Base-by-base conservation (phyloP, 495 filamentous ascomycete genomes). In the Podospora bellae-mahoneyi region DNA sequence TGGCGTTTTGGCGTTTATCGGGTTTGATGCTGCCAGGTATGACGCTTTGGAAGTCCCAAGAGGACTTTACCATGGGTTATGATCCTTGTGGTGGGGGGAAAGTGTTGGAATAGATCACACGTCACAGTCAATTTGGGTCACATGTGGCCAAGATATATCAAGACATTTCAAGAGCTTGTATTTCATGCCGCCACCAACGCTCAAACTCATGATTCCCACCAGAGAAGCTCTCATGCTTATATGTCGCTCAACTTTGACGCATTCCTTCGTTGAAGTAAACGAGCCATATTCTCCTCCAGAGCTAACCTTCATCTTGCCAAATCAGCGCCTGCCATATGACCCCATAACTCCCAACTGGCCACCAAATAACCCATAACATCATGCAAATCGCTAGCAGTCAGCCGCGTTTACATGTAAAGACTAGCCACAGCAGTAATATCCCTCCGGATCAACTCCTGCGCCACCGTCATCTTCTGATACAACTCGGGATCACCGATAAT, bases 371-470 rank as follows among this genome's bases (percentile, higher is more conserved):
- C 28, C 23, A 18, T 58, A 44, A 54, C 48, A 62, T 13, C 5
- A 32, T 27, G 10, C 53, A 44, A 18, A 19, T 18, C 1, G 19
- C 26, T 55, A 16, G 3, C 30, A 32, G 30, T 32, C 0, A 4
- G 39, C 39, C n/a, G 28, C 26, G 10, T 27, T 73, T 74, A 89
- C 87, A 94, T 93, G 71, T 96, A 96, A 73, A 96, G 76, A 67
- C 89, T 92, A 20, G 92, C 92, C 28, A 93, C 92, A 48, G 93
- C 93, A 34, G 92, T 95, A 56, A 97, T 93, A 82, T 97, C 96
- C 72, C 95, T 82, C 84, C 96, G 94, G 75, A 99, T 98, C 86
- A 96, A 82, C 83, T 98, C 96, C 83, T 98, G 95, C 64, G 94
- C 94, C 48, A 86, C 86, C 80, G 94, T 88, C 95, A 99, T 99